Conservation (phyloP, 1,284 basidiomycete genomes). For the Heterobasidion parviporum region DNA sequence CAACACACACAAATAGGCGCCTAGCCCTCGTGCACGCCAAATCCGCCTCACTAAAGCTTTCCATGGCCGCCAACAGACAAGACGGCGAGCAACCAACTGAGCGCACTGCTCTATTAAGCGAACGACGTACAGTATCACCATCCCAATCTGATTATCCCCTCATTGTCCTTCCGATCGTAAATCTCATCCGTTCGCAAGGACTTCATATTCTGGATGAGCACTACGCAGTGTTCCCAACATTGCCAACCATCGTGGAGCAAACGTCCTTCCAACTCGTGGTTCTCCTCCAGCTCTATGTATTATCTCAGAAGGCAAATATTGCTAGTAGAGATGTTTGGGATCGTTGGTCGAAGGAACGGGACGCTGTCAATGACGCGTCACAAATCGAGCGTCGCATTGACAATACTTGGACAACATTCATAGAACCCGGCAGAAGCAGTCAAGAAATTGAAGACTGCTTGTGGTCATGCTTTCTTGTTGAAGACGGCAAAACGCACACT, state of each 20-base stretch:
- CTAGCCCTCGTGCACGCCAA: neutral
- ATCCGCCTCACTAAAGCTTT: neutral
- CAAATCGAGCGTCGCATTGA: slow-evolving; percentile 15
- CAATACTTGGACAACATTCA: slow-evolving; percentile 20
- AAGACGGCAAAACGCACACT: slow-evolving; percentile 13
- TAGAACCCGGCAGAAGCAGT: slow-evolving; percentile 10
- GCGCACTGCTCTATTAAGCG: slow-evolving; percentile 11
- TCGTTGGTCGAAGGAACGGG: slow-evolving; percentile 19
- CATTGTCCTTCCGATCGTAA: slow-evolving; percentile 15
- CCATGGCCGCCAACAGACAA: slow-evolving; percentile 1
- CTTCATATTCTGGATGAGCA: slow-evolving; percentile 5
- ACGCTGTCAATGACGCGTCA: slow-evolving; percentile 5
- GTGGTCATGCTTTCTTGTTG: slow-evolving; percentile 23
- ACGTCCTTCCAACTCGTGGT: slow-evolving; percentile 23
- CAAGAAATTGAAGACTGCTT: slow-evolving; percentile 14
- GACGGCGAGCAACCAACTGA: slow-evolving; percentile 14
- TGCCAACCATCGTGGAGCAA: slow-evolving; percentile 4
- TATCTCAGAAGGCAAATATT: neutral
- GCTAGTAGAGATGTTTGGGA: slow-evolving; percentile 17
- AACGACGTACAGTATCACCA: slow-evolving; percentile 12
- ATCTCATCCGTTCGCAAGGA: slow-evolving; percentile 15
- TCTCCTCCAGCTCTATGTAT: slow-evolving; percentile 15
- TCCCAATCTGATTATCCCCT: slow-evolving; percentile 8
- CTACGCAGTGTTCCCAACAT: slow-evolving; percentile 2
- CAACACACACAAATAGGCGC: neutral